Evolutionary conservation across 2,329 filamentous ascomycete species (phyloP).

Genomic region (Stagonosporopsis vannaccii): DNA sequence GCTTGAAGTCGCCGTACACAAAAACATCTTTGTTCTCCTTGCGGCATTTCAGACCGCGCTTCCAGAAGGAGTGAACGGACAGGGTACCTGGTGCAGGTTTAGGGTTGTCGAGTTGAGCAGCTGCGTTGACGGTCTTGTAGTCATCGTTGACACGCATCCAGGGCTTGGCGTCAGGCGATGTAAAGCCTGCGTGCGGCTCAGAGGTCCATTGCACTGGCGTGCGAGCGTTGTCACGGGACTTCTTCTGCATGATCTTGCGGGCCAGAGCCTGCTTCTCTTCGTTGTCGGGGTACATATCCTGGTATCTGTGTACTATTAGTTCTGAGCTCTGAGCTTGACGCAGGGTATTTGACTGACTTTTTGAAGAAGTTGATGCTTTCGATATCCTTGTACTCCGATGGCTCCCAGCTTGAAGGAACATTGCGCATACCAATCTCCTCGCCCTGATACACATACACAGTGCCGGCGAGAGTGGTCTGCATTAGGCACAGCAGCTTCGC

Average conservation of each 20-base stretch:
- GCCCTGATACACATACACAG: constrained; percentile 59
- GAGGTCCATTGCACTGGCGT: constrained; percentile 73
- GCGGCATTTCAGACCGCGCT: constrained; percentile 60
- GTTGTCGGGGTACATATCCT: constrained; percentile 39
- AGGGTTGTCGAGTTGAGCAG: constrained; percentile 54
- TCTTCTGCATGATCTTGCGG: constrained; percentile 58
- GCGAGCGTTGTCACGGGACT: constrained; percentile 71
- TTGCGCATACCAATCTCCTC: constrained; percentile 62
- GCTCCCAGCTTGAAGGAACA: constrained; percentile 51
- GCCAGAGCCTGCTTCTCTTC: constrained; percentile 37
- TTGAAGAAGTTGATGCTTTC: constrained; percentile 65
- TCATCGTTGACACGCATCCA: constrained; percentile 69
- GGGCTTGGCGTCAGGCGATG: constrained; percentile 56
- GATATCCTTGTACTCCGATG: constrained; percentile 60
- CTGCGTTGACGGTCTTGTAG: constrained; percentile 64
- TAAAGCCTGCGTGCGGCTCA: constrained; percentile 67
- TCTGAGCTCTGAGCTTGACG: too few species aligned
- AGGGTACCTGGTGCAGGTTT: constrained; percentile 40
- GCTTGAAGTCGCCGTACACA: constrained; percentile 66
- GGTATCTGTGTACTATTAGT: constrained; percentile 30
- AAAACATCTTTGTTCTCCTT: constrained; percentile 67
- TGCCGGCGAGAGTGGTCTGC: constrained; percentile 58
- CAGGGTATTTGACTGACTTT: constrained; percentile 33
- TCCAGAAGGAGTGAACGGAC: constrained; percentile 69
- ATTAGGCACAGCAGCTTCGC: constrained; percentile 59